Conservation (phyloP, 163 green algal genomes). For the Prototheca cutis region DNA sequence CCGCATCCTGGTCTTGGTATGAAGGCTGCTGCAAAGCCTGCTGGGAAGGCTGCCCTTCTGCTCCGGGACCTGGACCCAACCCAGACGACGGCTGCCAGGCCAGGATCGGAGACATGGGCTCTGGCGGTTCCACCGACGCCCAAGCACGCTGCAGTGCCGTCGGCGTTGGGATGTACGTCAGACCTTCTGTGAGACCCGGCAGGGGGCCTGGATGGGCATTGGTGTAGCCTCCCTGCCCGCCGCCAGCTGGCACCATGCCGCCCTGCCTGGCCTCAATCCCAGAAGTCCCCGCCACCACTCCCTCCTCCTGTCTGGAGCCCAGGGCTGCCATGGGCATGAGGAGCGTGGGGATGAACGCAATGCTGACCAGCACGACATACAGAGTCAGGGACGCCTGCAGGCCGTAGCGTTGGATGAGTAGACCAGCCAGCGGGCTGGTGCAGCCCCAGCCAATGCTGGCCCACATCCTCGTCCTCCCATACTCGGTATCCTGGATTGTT, state of each 20-base stretch:
- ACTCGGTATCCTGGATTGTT: conserved; percentile 26
- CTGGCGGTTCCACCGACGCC: too few species aligned
- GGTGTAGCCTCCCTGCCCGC: too few species aligned
- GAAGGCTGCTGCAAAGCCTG: too few species aligned
- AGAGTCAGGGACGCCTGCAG: conserved; percentile 18
- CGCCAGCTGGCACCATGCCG: background rate
- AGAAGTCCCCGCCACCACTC: background rate
- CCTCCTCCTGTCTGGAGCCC: background rate
- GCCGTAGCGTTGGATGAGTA: conserved; percentile 22
- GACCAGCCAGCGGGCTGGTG: conserved; percentile 22
- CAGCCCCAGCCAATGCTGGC: conserved; percentile 28
- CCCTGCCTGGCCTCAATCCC: background rate
- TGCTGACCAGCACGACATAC: conserved; percentile 10
- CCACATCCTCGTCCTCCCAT: conserved; percentile 32
- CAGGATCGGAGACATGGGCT: too few species aligned
- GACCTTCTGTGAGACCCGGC: too few species aligned
- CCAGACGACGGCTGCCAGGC: too few species aligned
- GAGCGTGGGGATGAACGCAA: conserved; percentile 12
- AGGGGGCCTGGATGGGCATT: too few species aligned
- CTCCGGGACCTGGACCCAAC: too few species aligned
- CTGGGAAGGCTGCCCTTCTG: too few species aligned
- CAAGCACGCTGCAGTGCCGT: too few species aligned
- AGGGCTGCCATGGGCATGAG: conserved; percentile 16
- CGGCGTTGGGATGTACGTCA: too few species aligned
- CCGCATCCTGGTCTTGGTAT: too few species aligned